phyloP scores from a whole-genome alignment of 2,329 filamentous ascomycete species.

The Colletotrichum lupini region DNA sequence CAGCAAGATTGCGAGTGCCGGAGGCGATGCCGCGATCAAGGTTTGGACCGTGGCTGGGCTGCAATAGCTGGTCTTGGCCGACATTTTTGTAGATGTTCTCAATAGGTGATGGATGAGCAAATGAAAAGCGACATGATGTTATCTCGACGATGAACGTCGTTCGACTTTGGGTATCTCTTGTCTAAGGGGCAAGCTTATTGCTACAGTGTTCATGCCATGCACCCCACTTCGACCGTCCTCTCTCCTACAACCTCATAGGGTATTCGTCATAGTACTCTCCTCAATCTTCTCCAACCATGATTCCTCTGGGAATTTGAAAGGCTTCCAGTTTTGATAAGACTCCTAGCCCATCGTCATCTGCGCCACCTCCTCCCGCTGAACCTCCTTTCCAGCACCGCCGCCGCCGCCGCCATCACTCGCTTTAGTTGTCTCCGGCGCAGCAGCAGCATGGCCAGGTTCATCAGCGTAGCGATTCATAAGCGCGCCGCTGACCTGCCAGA shows the following conservation, averaged over 20 bases:
- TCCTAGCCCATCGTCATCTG: constrained; percentile 54
- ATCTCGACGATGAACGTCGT: constrained; percentile 17
- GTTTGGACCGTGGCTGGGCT: constrained; percentile 78
- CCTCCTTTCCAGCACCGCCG: constrained; percentile 40
- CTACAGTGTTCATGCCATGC: background rate
- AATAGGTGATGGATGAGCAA: constrained; percentile 18
- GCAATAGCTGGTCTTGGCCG: constrained; percentile 45
- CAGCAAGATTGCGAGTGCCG: constrained; percentile 78
- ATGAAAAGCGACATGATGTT: constrained; percentile 25
- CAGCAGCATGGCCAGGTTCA: background rate
- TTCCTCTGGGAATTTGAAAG: background rate
- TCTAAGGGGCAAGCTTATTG: constrained; percentile 10
- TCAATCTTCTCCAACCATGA: background rate
- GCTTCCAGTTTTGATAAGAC: background rate
- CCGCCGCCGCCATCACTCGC: too few relatives aligned
- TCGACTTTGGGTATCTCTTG: constrained; percentile 12
- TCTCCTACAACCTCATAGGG: background rate
- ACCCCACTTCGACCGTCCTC: background rate
- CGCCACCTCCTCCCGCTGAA: constrained; percentile 48
- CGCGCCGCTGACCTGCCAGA: constrained; percentile 34
- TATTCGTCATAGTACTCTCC: background rate
- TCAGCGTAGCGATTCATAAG: constrained; percentile 26
- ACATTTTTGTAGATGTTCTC: constrained; percentile 4
- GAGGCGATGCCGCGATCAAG: constrained; percentile 91
- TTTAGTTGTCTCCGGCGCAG: background rate